phyloP scores from a whole-genome alignment of 169 alveolate species.

The Miamiensis avidus region DNA sequence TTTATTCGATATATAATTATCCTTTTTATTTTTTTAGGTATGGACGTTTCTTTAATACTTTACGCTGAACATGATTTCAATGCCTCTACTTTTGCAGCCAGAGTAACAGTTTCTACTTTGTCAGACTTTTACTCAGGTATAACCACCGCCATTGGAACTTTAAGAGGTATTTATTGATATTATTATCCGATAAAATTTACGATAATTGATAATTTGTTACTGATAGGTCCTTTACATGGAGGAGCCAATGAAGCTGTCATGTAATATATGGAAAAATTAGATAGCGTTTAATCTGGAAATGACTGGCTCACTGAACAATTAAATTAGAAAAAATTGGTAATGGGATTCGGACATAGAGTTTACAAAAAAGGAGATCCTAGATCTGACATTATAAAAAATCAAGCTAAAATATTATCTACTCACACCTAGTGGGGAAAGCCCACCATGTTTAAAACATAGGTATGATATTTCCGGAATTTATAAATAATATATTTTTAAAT shows the following conservation, averaged over 20 bases:
- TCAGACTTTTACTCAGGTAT: conserved; percentile 76
- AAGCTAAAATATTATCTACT: conserved; percentile 48
- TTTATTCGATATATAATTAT: conserved; percentile 9
- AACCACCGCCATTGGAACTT: conserved; percentile 77
- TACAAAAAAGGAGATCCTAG: conserved; percentile 89
- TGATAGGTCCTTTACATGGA: conserved; percentile 89
- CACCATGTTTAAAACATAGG: neutral
- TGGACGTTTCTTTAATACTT: conserved; percentile 78
- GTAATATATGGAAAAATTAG: conserved; percentile 54
- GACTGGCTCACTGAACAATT: conserved; percentile 56
- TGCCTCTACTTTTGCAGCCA: conserved; percentile 86
- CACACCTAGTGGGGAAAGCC: neutral
- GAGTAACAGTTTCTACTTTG: conserved; percentile 81
- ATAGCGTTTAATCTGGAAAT: conserved; percentile 42
- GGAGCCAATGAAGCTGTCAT: conserved; percentile 91
- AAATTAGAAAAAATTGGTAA: conserved; percentile 57
- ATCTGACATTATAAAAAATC: conserved; percentile 68
- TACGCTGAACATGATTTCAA: conserved; percentile 90
- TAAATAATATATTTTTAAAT: too few relatives aligned
- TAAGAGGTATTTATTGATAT: neutral
- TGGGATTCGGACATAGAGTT: conserved; percentile 89
- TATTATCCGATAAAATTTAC: too few relatives aligned
- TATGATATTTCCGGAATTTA: neutral
- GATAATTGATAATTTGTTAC: too few relatives aligned
- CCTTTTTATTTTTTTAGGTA: conserved; percentile 16